These are phyloP conservation scores for Termitomyces sp. DNA, from an alignment of 768 basidiomycete genomes.

Conservation along the genomic window DNA sequence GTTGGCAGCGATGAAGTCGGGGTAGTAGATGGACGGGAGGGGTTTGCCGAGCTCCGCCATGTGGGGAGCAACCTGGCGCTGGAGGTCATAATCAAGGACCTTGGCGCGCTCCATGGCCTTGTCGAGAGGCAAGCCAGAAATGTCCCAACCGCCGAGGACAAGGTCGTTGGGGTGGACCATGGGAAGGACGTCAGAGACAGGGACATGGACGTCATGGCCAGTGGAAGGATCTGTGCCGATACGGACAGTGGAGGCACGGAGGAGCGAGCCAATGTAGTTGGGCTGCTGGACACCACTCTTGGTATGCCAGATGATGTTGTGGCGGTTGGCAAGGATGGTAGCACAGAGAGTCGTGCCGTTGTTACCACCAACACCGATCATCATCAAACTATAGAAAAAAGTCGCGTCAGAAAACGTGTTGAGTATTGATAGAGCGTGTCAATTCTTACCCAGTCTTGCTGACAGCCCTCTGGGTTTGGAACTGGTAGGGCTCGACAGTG, in stretches of 20 bases:
- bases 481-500: conserved; percentile 77
- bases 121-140: conserved; percentile 80
- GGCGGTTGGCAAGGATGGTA: conserved; percentile 92
- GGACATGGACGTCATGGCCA: conserved; percentile 89
- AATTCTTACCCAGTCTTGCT: conserved; percentile 82
- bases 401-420: background rate
- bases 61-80: conserved; percentile 87
- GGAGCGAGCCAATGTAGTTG: conserved; percentile 96
- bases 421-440: background rate
- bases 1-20: conserved; percentile 97
- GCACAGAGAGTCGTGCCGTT: conserved; percentile 94
- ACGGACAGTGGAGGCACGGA: conserved; percentile 92
- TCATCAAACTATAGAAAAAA: conserved; percentile 67
- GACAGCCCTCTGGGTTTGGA: conserved; percentile 84
- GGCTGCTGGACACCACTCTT: conserved; percentile 89
- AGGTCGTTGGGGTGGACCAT: conserved; percentile 99
- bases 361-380: conserved; percentile 97
- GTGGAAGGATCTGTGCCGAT: conserved; percentile 77
- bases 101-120: conserved; percentile 90
- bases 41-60: conserved; percentile 80
- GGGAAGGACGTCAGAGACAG: conserved; percentile 87
- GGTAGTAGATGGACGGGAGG: conserved; percentile 94
- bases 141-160: conserved; percentile 98
- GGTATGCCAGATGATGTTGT: conserved; percentile 93
- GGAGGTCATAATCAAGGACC: conserved; percentile 94